phyloP scores from a whole-genome alignment of 2,329 filamentous ascomycete species.

The Myriosclerotinia scirpicola region DNA sequence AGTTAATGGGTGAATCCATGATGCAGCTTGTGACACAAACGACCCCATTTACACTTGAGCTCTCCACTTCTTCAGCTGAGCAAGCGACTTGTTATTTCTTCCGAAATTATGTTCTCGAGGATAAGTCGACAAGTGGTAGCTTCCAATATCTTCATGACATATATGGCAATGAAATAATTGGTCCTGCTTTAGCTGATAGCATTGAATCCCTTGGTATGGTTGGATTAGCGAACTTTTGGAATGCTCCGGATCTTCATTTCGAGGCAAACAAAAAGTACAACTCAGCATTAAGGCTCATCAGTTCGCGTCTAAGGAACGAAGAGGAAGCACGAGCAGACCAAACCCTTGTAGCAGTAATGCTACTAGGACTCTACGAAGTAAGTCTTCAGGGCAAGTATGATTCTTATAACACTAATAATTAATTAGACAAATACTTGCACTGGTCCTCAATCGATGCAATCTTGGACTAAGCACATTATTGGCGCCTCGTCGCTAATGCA shows the following conservation, averaged over 20 bases:
- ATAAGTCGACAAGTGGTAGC: constrained; percentile 26
- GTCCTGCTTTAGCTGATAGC: constrained; percentile 36
- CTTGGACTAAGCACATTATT: constrained; percentile 55
- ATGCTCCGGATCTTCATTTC: constrained; percentile 28
- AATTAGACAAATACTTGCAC: constrained; percentile 34
- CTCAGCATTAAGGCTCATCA: constrained; percentile 29
- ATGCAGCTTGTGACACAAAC: neutral
- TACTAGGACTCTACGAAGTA: constrained; percentile 37
- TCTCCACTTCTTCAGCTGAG: constrained; percentile 28
- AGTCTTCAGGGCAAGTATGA: constrained; percentile 44
- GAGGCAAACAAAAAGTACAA: constrained; percentile 30
- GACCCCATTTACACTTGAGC: neutral
- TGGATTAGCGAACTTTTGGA: constrained; percentile 33
- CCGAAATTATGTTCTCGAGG: constrained; percentile 34
- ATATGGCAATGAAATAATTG: constrained; percentile 47
- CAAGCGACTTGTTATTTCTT: constrained; percentile 37
- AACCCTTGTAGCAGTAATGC: constrained; percentile 35
- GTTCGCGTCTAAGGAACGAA: constrained; percentile 27
- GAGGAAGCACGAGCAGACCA: constrained; percentile 35
- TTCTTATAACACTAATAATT: constrained; percentile 43
- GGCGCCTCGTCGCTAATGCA: constrained; percentile 52
- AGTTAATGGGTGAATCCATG: neutral
- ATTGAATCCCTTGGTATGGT: constrained; percentile 33
- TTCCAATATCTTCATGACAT: constrained; percentile 35
- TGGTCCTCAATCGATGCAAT: constrained; percentile 46